Conservation (phyloP, 805 yeast species). For the Cyberlindnera mycetangii region DNA sequence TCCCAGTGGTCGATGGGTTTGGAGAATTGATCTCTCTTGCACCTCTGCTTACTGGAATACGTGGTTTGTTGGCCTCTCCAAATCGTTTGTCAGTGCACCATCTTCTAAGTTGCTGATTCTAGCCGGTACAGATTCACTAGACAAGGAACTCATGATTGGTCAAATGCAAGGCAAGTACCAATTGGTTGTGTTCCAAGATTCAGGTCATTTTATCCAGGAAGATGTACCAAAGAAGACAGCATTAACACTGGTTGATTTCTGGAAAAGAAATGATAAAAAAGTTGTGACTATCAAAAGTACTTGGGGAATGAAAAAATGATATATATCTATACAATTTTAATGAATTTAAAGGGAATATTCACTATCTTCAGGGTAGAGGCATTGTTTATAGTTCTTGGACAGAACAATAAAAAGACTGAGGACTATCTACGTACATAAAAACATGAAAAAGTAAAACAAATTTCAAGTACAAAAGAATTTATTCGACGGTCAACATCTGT, state of each 20-base stretch:
- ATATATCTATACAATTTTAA: neutral
- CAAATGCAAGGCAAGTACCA: constrained; percentile 99
- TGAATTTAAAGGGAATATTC: neutral
- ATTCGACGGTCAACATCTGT: constrained; percentile 47
- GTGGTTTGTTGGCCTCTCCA: constrained; percentile 79
- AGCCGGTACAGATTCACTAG: constrained; percentile 88
- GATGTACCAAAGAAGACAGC: constrained; percentile 76
- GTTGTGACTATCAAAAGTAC: constrained; percentile 35
- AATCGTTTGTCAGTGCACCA: constrained; percentile 43
- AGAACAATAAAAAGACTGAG: no score
- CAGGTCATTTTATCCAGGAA: constrained; percentile 96
- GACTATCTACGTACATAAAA: no score
- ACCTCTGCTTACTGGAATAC: constrained; percentile 73
- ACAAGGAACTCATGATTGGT: constrained; percentile 82
- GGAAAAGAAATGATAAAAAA: constrained; percentile 39
- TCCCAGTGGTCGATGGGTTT: constrained; percentile 33
- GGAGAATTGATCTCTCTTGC: constrained; percentile 62
- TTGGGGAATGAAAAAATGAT: constrained; percentile 33
- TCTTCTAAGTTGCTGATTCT: constrained; percentile 71
- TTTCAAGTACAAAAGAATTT: neutral
- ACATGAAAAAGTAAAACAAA: neutral
- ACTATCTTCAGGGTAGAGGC: no score
- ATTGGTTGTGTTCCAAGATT: constrained; percentile 71
- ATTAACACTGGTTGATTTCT: constrained; percentile 43
- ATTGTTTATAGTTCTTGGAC: no score